A percentile compares a stretch with the other conserved stretches of the same genome.
Evolutionary conservation across 192 early-diverging fungal genomes (phyloP).

Genomic region (Diversispora epigaea): DNA sequence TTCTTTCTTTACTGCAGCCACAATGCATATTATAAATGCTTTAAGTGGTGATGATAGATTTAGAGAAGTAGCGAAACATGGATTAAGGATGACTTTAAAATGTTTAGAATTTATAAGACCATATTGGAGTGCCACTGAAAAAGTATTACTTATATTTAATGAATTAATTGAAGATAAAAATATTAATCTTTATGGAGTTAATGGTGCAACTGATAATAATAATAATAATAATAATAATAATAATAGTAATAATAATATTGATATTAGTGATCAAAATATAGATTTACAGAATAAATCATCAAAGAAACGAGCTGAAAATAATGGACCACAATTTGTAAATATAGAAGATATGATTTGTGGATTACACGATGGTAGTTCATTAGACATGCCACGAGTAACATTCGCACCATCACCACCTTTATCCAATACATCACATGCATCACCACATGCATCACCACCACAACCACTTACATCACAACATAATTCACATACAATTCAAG

Average conservation of each 20-base stretch:
- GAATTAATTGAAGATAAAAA: slow-evolving; percentile 5
- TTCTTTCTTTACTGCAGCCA: slow-evolving; percentile 20
- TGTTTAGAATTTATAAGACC: slow-evolving; percentile 25
- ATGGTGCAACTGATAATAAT: background rate
- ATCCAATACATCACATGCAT: background rate
- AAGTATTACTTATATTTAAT: background rate
- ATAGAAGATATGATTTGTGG: too few species aligned
- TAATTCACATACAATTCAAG: background rate
- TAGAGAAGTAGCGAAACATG: slow-evolving; percentile 33
- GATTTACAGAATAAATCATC: background rate
- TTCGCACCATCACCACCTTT: too few species aligned
- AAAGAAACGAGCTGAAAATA: too few species aligned
- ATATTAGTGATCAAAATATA: background rate
- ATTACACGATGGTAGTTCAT: too few species aligned
- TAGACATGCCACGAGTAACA: too few species aligned
- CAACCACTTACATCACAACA: background rate
- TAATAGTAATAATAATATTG: background rate
- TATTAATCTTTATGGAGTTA: slow-evolving; percentile 22
- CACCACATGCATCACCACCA: background rate
- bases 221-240: background rate
- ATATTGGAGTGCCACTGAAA: slow-evolving; percentile 11
- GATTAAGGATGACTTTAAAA: slow-evolving; percentile 29
- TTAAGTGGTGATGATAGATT: slow-evolving; percentile 34
- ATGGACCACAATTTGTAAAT: too few species aligned
- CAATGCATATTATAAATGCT: slow-evolving; percentile 29